Evolutionary conservation across 2,329 filamentous ascomycete genomes (phyloP).

Genomic region (Epichloe uncinata): DNA sequence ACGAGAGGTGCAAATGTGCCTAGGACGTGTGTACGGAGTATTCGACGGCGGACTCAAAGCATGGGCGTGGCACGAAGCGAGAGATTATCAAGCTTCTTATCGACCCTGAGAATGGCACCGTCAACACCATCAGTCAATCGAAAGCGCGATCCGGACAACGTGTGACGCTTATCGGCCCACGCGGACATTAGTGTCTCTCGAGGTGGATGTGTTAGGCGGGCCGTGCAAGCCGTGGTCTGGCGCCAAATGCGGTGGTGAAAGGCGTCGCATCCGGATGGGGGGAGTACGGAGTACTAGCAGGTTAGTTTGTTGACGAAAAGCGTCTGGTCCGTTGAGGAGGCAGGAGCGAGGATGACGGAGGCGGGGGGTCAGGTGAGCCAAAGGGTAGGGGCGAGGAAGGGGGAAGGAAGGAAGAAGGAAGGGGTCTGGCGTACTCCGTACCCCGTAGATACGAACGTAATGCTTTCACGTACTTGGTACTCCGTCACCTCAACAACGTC

Average conservation of each 20-base stretch:
- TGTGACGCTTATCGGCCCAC: conserved; percentile 4
- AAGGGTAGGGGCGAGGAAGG: neutral
- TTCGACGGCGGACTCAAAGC: neutral
- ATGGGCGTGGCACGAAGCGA: neutral
- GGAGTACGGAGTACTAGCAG: neutral
- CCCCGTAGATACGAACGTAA: conserved; percentile 12
- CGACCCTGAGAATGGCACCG: neutral
- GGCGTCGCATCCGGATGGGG: neutral
- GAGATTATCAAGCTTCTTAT: neutral
- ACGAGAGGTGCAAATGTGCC: neutral
- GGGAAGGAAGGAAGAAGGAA: neutral
- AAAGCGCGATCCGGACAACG: neutral
- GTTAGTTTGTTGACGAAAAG: neutral
- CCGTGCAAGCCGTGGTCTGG: neutral
- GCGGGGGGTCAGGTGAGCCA: neutral
- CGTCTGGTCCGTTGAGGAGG: too few relatives aligned
- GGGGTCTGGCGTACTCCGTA: neutral
- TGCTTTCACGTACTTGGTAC: conserved; percentile 11
- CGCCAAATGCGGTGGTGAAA: neutral
- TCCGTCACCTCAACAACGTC: neutral
- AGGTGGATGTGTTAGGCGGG: neutral
- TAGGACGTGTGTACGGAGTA: too few relatives aligned
- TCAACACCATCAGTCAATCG: neutral
- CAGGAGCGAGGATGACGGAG: neutral
- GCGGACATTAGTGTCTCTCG: neutral